phyloP scores from a whole-genome alignment of 2,329 filamentous ascomycete species.

The Colletotrichum nymphaeae region DNA sequence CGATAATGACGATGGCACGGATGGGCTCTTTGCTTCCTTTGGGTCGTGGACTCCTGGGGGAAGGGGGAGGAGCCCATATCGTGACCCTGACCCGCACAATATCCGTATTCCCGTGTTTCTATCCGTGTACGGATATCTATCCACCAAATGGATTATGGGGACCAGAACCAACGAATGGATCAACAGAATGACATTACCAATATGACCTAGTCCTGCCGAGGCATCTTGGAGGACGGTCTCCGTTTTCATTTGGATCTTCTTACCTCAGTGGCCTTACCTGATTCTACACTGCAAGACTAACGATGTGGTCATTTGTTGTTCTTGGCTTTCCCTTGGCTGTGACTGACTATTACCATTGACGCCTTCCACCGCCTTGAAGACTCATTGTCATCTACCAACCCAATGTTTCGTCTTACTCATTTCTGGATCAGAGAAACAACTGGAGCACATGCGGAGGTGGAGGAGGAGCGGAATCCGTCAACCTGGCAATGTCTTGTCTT shows the following conservation, averaged over 20 bases:
- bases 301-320: background rate
- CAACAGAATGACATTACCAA: constrained; percentile 13
- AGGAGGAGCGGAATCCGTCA: background rate
- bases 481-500: background rate
- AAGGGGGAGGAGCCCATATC: constrained; percentile 10
- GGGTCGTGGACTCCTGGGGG: constrained; percentile 17
- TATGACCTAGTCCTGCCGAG: background rate
- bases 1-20: constrained; percentile 27
- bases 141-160: background rate
- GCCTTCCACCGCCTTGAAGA: background rate
- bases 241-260: constrained; percentile 14
- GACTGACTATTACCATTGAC: constrained; percentile 10
- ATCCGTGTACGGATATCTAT: background rate
- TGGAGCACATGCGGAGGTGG: constrained; percentile 6
- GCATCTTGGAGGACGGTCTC: background rate
- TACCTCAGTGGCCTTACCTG: constrained; percentile 17
- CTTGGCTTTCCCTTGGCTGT: constrained; percentile 21
- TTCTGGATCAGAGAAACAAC: background rate
- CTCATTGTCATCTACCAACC: background rate
- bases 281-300: constrained; percentile 8
- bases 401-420: background rate
- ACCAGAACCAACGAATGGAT: background rate
- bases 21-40: background rate
- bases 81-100: constrained; percentile 11
- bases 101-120: constrained; percentile 31